Base-by-base conservation (phyloP, 345 rosid species). In the Xanthoceras sorbifolium region DNA sequence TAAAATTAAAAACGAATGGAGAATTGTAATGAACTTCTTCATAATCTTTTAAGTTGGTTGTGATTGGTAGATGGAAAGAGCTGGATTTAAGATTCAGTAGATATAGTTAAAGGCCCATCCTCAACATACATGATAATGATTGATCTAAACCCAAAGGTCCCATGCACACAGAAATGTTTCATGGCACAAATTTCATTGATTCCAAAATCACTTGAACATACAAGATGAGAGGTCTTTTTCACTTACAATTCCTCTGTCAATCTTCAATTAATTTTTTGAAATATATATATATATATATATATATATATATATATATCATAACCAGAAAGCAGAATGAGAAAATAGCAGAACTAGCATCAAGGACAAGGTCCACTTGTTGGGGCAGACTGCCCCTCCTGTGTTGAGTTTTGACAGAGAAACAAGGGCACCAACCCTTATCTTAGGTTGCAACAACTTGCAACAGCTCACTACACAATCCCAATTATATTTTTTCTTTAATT, bases 151-250 rank as follows among this genome's bases (percentile, higher is more conserved):
- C n/a, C 1, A 20, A 22, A 60, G 80, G 77, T 60, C 74, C 72
- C 77, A 72, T 64, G 57, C 61, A 71, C 54, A 28, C 63, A 71
- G 28, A 76, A 76, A 23, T 65, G 72, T n/a, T 55, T 29, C n/a
- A 50, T 14, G 40, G 9, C 10, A 38, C 36, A 26, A 18, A 40
- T 18, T 61, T 17, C 64, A 46, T 69, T 31, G 55, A 46, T 42
- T 61, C 14, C 77, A 69, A 57, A 40, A 64, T 54, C 66, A 75
- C 26, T 26, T 38, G 0, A 75, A 78, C 62, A 23, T 55, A 46
- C 46, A 67, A 61, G 15, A 67, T 29, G 78, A 71, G 11, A 23
- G 46, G 72, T 76, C 82, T 31, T 9, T 72, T 15, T 78, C 80
- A 62, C 31, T 34, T 28, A 31, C 26, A 64, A 22, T 22, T 74